A percentile compares a stretch with the other conserved stretches of the same genome.
These are phyloP conservation scores for Periconia sp. DNA, from an alignment of 2,329 filamentous ascomycete genomes.

Conservation along the genomic window DNA sequence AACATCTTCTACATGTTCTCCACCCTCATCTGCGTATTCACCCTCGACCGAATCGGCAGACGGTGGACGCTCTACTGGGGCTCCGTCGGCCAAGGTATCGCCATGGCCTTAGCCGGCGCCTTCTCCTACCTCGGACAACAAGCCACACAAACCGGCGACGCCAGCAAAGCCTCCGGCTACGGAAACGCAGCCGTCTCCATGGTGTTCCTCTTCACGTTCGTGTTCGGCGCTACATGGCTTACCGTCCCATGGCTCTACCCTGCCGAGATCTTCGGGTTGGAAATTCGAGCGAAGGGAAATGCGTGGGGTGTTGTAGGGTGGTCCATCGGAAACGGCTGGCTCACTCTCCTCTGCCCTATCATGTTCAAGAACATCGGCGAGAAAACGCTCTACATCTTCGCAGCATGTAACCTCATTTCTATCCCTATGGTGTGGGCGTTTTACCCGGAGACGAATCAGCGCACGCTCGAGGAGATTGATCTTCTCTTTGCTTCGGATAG, in stretches of 20 bases:
- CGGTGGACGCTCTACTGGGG: conserved; percentile 73
- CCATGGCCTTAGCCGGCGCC: conserved; percentile 68
- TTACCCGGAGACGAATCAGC: conserved; percentile 73
- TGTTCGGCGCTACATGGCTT: conserved; percentile 67
- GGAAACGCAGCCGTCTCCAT: conserved; percentile 69
- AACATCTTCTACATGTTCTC: conserved; percentile 63
- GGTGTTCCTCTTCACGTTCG: conserved; percentile 68
- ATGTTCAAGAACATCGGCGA: conserved; percentile 63
- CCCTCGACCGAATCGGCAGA: conserved; percentile 67
- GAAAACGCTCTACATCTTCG: conserved; percentile 75
- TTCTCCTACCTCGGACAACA: conserved; percentile 59
- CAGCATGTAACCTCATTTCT: conserved; percentile 63
- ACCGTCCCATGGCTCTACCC: conserved; percentile 63
- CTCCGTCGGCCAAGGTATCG: conserved; percentile 62
- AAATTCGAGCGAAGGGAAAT: conserved; percentile 72
- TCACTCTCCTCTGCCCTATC: conserved; percentile 45
- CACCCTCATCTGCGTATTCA: conserved; percentile 70
- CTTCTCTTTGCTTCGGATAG: conserved; percentile 68
- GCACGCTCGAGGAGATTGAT: conserved; percentile 76
- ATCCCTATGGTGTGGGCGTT: conserved; percentile 73
- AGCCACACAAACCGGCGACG: conserved; percentile 50
- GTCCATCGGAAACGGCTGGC: conserved; percentile 74
- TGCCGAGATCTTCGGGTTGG: conserved; percentile 72
- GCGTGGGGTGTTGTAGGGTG: conserved; percentile 76
- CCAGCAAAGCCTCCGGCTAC: conserved; percentile 52